Percentiles rank a stretch among this genome's conserved stretches.
These are phyloP conservation scores for Botrytis pseudocinerea DNA, from an alignment of 2,329 filamentous ascomycete genomes.

Conservation along the genomic window DNA sequence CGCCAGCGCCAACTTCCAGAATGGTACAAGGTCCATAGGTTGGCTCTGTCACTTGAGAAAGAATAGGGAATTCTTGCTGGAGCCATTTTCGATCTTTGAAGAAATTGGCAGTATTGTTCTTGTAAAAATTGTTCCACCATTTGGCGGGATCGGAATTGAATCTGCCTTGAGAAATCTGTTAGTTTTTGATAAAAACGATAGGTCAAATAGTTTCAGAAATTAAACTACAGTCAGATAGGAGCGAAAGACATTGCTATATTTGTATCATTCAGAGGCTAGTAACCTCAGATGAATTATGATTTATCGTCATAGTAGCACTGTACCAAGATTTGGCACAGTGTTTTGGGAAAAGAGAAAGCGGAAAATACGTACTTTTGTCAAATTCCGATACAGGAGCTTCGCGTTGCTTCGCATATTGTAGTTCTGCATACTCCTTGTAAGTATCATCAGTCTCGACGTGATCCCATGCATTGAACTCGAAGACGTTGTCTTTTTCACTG, in stretches of 20 bases:
- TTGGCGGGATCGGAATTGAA: constrained; percentile 90
- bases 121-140: constrained; percentile 99
- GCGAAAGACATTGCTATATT: constrained; percentile 64
- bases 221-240: constrained; percentile 63
- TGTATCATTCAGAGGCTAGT: constrained; percentile 57
- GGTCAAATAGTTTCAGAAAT: constrained; percentile 23
- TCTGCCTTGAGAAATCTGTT: constrained; percentile 56
- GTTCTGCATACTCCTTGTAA: constrained; percentile 81
- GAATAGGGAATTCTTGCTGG: constrained; percentile 88
- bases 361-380: constrained; percentile 68
- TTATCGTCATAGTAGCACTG: constrained; percentile 58
- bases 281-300: constrained; percentile 71
- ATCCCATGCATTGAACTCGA: constrained; percentile 98
- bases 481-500: constrained; percentile 82
- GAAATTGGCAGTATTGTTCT: constrained; percentile 95
- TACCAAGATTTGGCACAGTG: constrained; percentile 26
- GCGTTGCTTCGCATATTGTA: constrained; percentile 83
- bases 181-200: constrained; percentile 39
- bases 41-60: constrained; percentile 71
- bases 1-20: constrained; percentile 90
- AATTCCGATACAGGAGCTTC: constrained; percentile 87
- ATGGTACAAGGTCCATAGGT: constrained; percentile 70
- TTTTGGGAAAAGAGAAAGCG: constrained; percentile 6
- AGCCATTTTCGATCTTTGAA: constrained; percentile 99
- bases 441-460: constrained; percentile 90